Base-by-base conservation (phyloP, 495 filamentous ascomycete species). In the Durotheca rogersii region DNA sequence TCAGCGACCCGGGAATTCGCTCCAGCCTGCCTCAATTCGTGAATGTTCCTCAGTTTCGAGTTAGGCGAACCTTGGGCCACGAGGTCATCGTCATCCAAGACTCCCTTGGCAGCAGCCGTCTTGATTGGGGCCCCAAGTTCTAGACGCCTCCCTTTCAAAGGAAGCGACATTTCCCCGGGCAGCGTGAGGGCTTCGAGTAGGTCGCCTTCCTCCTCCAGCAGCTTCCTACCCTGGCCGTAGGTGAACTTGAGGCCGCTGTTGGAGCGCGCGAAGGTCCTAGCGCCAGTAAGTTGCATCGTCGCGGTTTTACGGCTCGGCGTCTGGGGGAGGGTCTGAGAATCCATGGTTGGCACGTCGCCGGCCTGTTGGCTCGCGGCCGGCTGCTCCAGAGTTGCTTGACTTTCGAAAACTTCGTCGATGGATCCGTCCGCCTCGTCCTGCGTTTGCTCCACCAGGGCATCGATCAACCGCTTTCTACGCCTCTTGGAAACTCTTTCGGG, bases 1-100 rank as follows among this genome's bases (percentile, higher is more conserved):
- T 89, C 82, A 5, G 84, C 69, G 47, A 94, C 90, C 14, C 90
- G 85, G 38, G 82, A 84, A 64, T 91, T 94, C 16, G 84, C 83
- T 6, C 93, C 93, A 30, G 89, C 84, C 54, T 89, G 86, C 52
- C 90, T 80, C 33, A 98, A 75, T 65, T 98, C 93, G 61, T 97
- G 90, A 25, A 96, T 87, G 46, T 62, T 43, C 21, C 56, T 56
- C 3, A 66, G 56, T 39, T 66, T 66, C 19, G 62, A 66, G 53
- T 84, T 93, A 38, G 86, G 81, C 47, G 96, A 84, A 40, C 79
- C 71, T 10, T 74, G 77, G 33, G 75, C 72, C 18, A 76, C 76
- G 10, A 79, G 76, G n/a, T 84, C 81, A 11, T 78, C 76, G 31
- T 81, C 72, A 11, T 77, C 54, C 32, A 72, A 65, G 21, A 61